phyloP scores from a whole-genome alignment of 73 alveolate genomes.

The Blepharisma japonicum region DNA sequence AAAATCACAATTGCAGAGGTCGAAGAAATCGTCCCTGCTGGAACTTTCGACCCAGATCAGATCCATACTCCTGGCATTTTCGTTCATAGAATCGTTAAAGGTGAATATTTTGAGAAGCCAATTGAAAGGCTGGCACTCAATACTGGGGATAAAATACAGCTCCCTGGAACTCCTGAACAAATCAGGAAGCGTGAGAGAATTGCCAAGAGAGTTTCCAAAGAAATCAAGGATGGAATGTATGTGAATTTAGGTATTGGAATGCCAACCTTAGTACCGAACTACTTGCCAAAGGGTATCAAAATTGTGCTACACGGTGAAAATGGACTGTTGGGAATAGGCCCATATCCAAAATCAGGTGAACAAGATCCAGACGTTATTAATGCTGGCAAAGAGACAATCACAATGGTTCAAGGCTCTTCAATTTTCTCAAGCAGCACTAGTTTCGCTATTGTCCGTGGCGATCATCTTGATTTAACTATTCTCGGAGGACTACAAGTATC shows the following conservation, averaged over 20 bases:
- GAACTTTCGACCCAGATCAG: conserved; percentile 71
- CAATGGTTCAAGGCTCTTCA: conserved; percentile 77
- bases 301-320: conserved; percentile 70
- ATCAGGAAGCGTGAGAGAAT: conserved; percentile 52
- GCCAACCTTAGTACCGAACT: conserved; percentile 70
- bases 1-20: conserved; percentile 79
- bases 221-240: conserved; percentile 70
- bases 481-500: conserved; percentile 86
- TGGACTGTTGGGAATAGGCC: conserved; percentile 86
- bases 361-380: conserved; percentile 87
- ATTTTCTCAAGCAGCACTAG: conserved; percentile 77
- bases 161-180: conserved; percentile 48
- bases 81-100: conserved; percentile 78
- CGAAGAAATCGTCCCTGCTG: conserved; percentile 76
- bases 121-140: conserved; percentile 45
- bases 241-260: conserved; percentile 86
- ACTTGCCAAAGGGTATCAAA: conserved; percentile 39
- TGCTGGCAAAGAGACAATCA: conserved; percentile 91
- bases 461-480: conserved; percentile 75
- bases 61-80: conserved; percentile 84
- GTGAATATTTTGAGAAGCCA: conserved; percentile 56
- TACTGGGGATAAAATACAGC: conserved; percentile 32
- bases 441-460: conserved; percentile 91
- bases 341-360: conserved; percentile 63
- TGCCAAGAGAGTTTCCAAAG: conserved; percentile 81